These are phyloP conservation scores for Hanseniaspora lachancei DNA, from an alignment of 805 yeast species.

Conservation along the genomic window DNA sequence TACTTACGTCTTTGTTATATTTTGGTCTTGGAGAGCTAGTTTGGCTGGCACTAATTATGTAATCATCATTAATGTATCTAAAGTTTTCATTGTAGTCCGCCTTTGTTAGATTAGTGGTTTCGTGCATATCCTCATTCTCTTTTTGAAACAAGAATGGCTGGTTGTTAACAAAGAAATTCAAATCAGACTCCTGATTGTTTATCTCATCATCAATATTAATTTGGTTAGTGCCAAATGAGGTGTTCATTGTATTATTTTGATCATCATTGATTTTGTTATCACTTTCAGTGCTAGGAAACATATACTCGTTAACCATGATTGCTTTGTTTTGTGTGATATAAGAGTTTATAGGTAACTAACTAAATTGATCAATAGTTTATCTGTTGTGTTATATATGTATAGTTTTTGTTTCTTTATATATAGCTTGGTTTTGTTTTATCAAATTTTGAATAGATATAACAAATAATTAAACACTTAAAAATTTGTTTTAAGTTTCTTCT, in stretches of 20 bases:
- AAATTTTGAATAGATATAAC: no score
- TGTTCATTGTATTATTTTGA: neutral
- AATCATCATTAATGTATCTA: constrained; percentile 10
- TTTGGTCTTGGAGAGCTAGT: neutral
- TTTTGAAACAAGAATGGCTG: constrained; percentile 5
- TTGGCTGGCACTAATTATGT: neutral
- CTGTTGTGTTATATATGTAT: no score
- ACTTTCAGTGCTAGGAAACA: neutral
- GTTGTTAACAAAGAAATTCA: constrained; percentile 5
- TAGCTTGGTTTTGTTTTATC: no score
- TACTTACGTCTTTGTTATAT: neutral
- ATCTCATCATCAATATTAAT: constrained; percentile 7
- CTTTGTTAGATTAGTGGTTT: neutral
- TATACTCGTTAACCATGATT: neutral
- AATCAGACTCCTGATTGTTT: constrained; percentile 3
- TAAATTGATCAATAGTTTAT: no score
- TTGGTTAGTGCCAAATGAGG: neutral
- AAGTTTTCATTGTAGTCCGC: neutral
- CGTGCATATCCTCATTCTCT: neutral
- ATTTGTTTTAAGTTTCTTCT: no score
- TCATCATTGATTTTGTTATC: neutral
- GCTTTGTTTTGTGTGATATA: neutral
- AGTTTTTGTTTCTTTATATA: no score
- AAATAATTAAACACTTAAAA: no score
- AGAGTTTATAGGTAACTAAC: neutral